Evolutionary conservation across 495 filamentous ascomycete species (phyloP), one percentile per base, ranked within the genome.

Genomic region (Xylaria grammica): DNA sequence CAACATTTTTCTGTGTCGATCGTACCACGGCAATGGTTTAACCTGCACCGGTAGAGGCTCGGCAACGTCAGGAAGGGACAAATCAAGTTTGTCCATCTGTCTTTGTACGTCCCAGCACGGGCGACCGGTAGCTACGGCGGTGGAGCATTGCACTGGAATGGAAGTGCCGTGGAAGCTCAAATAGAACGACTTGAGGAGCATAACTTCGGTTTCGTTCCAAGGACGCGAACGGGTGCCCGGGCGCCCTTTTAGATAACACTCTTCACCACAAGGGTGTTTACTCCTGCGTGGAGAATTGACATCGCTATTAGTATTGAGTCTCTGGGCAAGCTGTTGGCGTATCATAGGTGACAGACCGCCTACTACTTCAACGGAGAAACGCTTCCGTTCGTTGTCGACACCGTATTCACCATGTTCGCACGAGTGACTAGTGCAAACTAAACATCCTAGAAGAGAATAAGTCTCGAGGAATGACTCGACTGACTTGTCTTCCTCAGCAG

Each of bases 361-460:
- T 11, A 72, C 36, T 13, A 69, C 68, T 52, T 81, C 80, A 4
- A 81, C 56, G 5, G 77, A 79, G 52, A 81, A 79, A 5, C 76
- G 75, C 48, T 77, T 75, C 46, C 76, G 73, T 60, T 80, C 75
- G 32, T 83, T 83, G 13, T 80, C 74, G 10, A 73, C 65, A 55
- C 78, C 76, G n/a, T 81, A 81, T 26, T 82, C 79, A 44, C 81
- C 81, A 54, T 83, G 81, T 62, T 82, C 80, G 59, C 81, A 83
- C 38, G 80, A 80, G 62, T 83, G 76, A 46, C 78, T 77, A 48
- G 77, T 77, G 63, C 81, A 83, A 17, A 82, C 76, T 22, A 81
- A 68, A 53, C 81, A 83, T 9, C 79, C 79, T 20, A 82, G 75
- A 6, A 75, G 66, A 19, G 75, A 74, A 53, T 83, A 82, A 17